Evolutionary conservation across 495 filamentous ascomycete species (phyloP).

Genomic region (Corynascus novoguineensis): DNA sequence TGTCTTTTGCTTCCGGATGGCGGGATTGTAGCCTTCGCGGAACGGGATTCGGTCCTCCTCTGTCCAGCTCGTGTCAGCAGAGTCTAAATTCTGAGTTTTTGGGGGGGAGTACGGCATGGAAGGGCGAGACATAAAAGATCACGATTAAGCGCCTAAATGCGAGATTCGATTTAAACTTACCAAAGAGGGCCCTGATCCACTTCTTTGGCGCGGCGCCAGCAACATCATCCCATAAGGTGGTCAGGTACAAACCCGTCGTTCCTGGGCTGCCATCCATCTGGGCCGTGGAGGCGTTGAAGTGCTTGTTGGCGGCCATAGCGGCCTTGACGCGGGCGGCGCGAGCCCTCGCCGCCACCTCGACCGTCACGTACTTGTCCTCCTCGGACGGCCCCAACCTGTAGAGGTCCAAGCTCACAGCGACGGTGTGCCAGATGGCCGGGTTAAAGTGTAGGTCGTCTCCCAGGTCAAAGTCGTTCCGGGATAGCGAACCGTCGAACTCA

Average conservation of each 20-base stretch:
- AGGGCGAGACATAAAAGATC: no score
- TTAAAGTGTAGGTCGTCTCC: conserved; percentile 27
- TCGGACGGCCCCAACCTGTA: conserved; percentile 3
- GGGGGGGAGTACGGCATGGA: no score
- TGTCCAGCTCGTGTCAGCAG: neutral
- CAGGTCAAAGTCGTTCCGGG: conserved; percentile 23
- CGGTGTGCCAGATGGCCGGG: conserved; percentile 20
- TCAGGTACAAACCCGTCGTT: conserved; percentile 26
- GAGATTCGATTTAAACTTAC: no score
- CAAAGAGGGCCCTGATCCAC: conserved; percentile 24
- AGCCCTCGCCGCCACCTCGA: conserved; percentile 24
- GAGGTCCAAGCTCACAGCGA: conserved; percentile 12
- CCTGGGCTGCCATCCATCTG: conserved; percentile 22
- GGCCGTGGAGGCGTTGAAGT: conserved; percentile 19
- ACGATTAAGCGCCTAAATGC: no score
- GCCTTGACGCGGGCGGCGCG: conserved; percentile 19
- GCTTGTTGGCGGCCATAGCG: conserved; percentile 21
- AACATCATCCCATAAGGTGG: conserved; percentile 19
- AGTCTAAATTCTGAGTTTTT: no score
- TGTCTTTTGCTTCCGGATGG: neutral
- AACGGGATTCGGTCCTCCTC: conserved; percentile 21
- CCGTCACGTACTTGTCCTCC: conserved; percentile 21
- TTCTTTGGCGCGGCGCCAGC: conserved; percentile 20
- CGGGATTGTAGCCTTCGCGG: conserved; percentile 11
- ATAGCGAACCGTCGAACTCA: conserved; percentile 31